Evolutionary conservation across 352 stramenopile genomes (phyloP), one percentile per base, ranked within the genome.

Genomic region (Phytophthora ramorum): DNA sequence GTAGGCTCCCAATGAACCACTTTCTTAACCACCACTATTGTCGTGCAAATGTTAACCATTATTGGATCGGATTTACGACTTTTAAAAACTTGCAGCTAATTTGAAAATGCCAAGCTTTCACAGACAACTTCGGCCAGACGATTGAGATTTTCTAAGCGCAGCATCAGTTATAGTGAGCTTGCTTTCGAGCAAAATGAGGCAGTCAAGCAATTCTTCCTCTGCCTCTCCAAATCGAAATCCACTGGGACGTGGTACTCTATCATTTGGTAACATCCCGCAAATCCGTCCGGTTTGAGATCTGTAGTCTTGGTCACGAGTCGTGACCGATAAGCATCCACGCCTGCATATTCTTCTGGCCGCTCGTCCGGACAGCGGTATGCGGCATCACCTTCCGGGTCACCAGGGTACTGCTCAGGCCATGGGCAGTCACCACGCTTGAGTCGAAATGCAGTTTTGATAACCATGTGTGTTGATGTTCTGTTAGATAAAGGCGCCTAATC

Each of bases 121-220:
- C 7, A 63, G 22, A 75, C 49, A 63, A 32, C 28, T 52, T 63
- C 32, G 40, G 52, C 59, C 53, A 73, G 12, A 38, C 32, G 38
- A 51, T 75, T 60, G 43, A 71, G n/a, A 58, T 71, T 75, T 56
- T 63, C 55, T 66, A 76, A 73, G 63, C 28, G 51, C 63, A 70
- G 63, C 63, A 70, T 58, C 63, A 47, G 58, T 63, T 65, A 73
- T 73, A 57, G 40, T 66, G 63, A 77, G 58, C 63, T 73, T 63
- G 63, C 63, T 55, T 26, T 73, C 48, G 45, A 73, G 73, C 20
- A 73, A 56, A 67, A 77, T 61, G 52, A 77, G 47, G 53, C 69
- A 77, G 37, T 77, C 69, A 48, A 73, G 68, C 63, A 73, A 64
- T 62, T 69, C 58, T 61, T 73, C 56, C 22, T 67, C 58, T 32